These are phyloP conservation scores for Irpex sp. DNA, from an alignment of 1,284 basidiomycete genomes.

Conservation along the genomic window DNA sequence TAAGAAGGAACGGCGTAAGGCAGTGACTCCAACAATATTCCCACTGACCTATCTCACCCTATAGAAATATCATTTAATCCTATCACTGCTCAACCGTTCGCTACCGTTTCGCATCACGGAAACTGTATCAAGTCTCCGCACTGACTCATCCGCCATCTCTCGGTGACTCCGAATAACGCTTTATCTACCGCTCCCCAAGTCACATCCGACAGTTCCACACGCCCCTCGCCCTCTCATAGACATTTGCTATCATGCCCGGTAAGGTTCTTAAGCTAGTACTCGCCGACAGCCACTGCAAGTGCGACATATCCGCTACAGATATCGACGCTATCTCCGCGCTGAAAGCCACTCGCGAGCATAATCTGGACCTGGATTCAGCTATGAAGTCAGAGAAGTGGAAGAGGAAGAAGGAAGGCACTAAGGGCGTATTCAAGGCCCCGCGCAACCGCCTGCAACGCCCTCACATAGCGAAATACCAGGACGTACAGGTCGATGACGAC, in stretches of 20 bases:
- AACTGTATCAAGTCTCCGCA: neutral
- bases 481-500: slow-evolving; percentile 8
- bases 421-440: neutral
- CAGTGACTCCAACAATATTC: neutral
- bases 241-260: neutral
- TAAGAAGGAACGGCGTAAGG: neutral
- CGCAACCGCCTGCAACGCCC: neutral
- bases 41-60: neutral
- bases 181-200: neutral
- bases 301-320: neutral
- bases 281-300: neutral
- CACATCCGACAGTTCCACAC: neutral
- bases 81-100: neutral
- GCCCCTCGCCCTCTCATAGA: neutral
- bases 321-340: slow-evolving; percentile 5
- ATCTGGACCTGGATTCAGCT: slow-evolving; percentile 43
- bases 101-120: neutral
- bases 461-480: slow-evolving; percentile 5
- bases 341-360: slow-evolving; percentile 43
- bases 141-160: neutral
- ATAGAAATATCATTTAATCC: neutral
- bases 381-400: slow-evolving; percentile 39
- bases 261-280: neutral
- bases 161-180: neutral
- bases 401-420: slow-evolving; percentile 30